These are phyloP conservation scores for Acorus calamus DNA, from an alignment of 106 monocot genomes.

Conservation along the genomic window DNA sequence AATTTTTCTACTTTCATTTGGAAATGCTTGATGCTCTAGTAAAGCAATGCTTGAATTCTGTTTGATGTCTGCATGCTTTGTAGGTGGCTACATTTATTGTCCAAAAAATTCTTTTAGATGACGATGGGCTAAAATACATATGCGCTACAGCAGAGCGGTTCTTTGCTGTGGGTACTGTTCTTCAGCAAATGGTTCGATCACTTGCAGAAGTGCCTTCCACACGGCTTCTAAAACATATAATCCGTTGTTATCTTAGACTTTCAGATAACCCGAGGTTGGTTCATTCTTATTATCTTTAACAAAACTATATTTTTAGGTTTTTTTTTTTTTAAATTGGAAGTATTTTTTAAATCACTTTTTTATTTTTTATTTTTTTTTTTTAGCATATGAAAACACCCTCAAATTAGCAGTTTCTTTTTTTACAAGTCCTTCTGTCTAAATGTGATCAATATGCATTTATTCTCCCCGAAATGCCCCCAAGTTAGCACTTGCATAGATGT, in stretches of 20 bases:
- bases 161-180: conserved; percentile 86
- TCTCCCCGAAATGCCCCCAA: no score
- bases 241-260: conserved; percentile 91
- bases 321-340: background rate
- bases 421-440: no score
- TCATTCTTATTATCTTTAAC: background rate
- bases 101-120: conserved; percentile 90
- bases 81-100: conserved; percentile 98
- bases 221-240: conserved; percentile 87
- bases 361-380: background rate
- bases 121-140: conserved; percentile 82
- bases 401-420: no score
- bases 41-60: no score
- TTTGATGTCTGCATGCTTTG: no score
- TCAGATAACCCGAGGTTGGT: conserved; percentile 79
- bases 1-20: no score
- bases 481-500: no score
- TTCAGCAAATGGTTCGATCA: conserved; percentile 84
- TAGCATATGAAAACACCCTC: no score
- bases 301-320: background rate
- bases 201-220: conserved; percentile 90
- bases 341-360: background rate
- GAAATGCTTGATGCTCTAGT: no score
- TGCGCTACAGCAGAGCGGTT: conserved; percentile 93
- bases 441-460: no score